Percentiles rank a stretch among this genome's conserved stretches.
Conservation (phyloP, 108 stramenopile genomes). For the Skeletonema marinoi region DNA sequence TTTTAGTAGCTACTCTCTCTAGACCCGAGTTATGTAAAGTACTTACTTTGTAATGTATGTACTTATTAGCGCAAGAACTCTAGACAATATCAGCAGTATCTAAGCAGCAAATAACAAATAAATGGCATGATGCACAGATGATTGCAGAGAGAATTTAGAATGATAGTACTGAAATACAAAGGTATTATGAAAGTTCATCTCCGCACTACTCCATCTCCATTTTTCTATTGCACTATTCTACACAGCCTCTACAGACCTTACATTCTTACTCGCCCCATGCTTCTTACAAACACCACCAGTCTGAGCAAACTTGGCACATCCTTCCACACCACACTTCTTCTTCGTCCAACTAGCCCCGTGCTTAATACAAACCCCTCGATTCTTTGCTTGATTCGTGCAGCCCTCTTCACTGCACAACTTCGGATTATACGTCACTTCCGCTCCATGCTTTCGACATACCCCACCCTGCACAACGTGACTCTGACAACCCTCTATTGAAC, state of each 20-base stretch:
- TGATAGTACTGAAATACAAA: too few species aligned
- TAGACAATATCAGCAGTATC: too few species aligned
- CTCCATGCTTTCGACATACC: constrained; percentile 9
- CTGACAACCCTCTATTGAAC: background rate
- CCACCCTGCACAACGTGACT: background rate
- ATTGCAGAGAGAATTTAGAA: too few species aligned
- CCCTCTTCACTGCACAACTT: background rate
- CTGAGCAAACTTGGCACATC: background rate
- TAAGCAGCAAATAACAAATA: too few species aligned
- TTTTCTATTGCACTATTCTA: background rate
- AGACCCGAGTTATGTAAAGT: too few species aligned
- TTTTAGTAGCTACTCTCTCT: too few species aligned
- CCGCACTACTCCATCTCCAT: background rate
- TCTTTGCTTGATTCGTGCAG: background rate
- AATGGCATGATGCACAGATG: too few species aligned
- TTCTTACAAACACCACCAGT: background rate
- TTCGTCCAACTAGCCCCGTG: background rate
- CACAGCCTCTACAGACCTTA: background rate
- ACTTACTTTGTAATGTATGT: too few species aligned
- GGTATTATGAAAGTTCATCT: too few species aligned
- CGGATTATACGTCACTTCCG: background rate
- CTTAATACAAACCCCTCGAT: background rate
- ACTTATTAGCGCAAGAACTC: too few species aligned
- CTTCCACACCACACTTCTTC: background rate
- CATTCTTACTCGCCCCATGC: background rate